A percentile compares a stretch with the other conserved stretches of the same genome.
These are phyloP conservation scores for Persicaria maculosa DNA, from an alignment of 148 eudicot species.

Conservation along the genomic window DNA sequence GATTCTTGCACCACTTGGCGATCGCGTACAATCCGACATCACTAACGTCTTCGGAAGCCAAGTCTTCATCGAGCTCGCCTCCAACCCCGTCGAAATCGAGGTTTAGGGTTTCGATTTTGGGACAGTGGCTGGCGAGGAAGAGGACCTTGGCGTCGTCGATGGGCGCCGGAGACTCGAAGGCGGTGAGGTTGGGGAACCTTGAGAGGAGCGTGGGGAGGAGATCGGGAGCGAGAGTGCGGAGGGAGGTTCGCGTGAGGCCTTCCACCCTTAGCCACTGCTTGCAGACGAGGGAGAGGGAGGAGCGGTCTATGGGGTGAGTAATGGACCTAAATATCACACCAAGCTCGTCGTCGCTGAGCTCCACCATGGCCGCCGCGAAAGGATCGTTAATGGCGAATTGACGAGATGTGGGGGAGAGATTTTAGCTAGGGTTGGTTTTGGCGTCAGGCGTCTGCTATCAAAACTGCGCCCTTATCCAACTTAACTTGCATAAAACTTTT, in stretches of 20 bases:
- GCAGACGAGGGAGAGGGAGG: constrained; percentile 24
- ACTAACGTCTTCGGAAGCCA: constrained; percentile 12
- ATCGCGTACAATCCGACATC: constrained; percentile 15
- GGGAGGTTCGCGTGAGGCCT: constrained; percentile 16
- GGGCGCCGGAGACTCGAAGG: constrained; percentile 9
- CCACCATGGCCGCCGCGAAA: constrained; percentile 8
- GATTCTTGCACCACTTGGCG: constrained; percentile 15
- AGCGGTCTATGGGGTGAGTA: constrained; percentile 11
- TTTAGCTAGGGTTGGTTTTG: too few relatives aligned
- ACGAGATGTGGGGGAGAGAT: too few relatives aligned
- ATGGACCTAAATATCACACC: constrained; percentile 15
- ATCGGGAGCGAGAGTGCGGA: constrained; percentile 15
- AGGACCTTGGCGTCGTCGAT: constrained; percentile 13
- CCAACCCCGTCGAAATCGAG: constrained; percentile 6
- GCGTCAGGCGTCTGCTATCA: too few relatives aligned
- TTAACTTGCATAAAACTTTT: too few relatives aligned
- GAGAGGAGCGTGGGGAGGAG: constrained; percentile 13
- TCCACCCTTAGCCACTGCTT: constrained; percentile 24
- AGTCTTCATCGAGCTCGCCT: background rate
- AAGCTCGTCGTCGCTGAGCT: constrained; percentile 18
- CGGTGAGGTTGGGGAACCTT: constrained; percentile 20
- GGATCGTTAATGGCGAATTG: background rate
- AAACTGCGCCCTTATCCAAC: too few relatives aligned
- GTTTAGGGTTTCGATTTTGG: constrained; percentile 18
- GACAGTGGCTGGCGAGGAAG: constrained; percentile 17